A percentile compares a stretch with the other conserved stretches of the same genome.
These are phyloP conservation scores for Nevesoporus exiguus DNA, from an alignment of 768 basidiomycete genomes.

Conservation along the genomic window DNA sequence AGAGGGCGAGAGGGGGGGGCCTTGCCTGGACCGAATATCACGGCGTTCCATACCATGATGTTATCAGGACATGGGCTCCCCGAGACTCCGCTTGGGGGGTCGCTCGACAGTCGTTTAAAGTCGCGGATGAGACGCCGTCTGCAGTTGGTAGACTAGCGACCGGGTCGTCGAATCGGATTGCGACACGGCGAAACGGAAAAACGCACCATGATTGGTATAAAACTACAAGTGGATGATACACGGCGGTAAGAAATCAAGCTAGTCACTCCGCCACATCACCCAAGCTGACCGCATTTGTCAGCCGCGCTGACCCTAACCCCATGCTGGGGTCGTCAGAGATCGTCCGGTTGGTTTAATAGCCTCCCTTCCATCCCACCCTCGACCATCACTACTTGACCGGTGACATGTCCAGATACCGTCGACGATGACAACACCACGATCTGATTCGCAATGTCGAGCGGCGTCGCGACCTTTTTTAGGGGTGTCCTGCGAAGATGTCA, in stretches of 20 bases:
- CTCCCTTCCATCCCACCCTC: slow-evolving; percentile 81
- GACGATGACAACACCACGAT: slow-evolving; percentile 59
- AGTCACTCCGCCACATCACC: not conserved
- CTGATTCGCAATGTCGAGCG: slow-evolving; percentile 63
- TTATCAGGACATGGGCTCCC: slow-evolving; percentile 97
- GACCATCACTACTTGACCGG: slow-evolving; percentile 68
- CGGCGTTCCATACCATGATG: slow-evolving; percentile 99
- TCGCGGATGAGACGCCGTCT: slow-evolving; percentile 95
- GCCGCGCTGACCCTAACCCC: slow-evolving; percentile 24
- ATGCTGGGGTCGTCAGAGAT: slow-evolving; percentile 17
- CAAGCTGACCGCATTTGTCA: slow-evolving; percentile 17
- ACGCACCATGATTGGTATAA: slow-evolving; percentile 22
- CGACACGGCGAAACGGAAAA: not conserved
- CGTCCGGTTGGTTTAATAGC: slow-evolving; percentile 41
- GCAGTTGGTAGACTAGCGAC: slow-evolving; percentile 84
- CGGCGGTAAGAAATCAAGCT: slow-evolving; percentile 7
- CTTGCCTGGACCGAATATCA: slow-evolving; percentile 97
- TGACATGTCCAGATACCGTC: slow-evolving; percentile 63
- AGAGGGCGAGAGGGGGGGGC: slow-evolving; percentile 2
- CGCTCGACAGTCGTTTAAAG: slow-evolving; percentile 92
- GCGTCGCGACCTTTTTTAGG: slow-evolving; percentile 61
- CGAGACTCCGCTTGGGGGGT: slow-evolving; percentile 94
- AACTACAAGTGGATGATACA: not conserved
- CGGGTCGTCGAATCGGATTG: not conserved
- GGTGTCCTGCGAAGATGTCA: slow-evolving; percentile 50